Conservation (phyloP, 2,329 filamentous ascomycete genomes). For the Fusarium brachygibbosum region DNA sequence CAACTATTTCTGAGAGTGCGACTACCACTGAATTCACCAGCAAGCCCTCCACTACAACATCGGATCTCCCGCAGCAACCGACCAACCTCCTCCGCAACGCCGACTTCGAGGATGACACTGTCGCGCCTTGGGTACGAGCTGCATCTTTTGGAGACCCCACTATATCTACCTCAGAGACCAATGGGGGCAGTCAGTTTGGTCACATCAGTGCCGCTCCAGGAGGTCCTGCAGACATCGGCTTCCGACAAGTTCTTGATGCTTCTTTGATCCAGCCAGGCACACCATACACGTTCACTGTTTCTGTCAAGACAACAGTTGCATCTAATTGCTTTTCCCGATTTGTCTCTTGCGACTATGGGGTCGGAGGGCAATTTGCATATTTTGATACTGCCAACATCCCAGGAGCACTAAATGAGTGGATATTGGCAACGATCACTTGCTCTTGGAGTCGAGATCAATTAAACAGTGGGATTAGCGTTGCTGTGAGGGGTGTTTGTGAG, state of each 20-base stretch:
- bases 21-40: background rate
- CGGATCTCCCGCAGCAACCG: background rate
- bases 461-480: background rate
- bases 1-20: background rate
- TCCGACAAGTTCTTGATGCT: background rate
- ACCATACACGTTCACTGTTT: background rate
- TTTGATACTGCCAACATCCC: background rate
- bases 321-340: background rate
- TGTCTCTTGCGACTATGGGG: background rate
- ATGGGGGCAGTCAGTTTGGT: background rate
- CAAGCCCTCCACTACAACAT: background rate
- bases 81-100: background rate
- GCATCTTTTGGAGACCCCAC: background rate
- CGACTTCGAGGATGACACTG: background rate
- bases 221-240: background rate
- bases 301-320: background rate
- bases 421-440: background rate
- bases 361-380: too few species aligned
- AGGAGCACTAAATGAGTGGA: background rate
- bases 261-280: background rate
- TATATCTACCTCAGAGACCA: background rate
- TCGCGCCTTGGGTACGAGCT: background rate
- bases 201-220: background rate
- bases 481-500: background rate
- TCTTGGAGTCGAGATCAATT: background rate